Base-by-base conservation (phyloP, 768 basidiomycete species). In the Tylopilus sp. region DNA sequence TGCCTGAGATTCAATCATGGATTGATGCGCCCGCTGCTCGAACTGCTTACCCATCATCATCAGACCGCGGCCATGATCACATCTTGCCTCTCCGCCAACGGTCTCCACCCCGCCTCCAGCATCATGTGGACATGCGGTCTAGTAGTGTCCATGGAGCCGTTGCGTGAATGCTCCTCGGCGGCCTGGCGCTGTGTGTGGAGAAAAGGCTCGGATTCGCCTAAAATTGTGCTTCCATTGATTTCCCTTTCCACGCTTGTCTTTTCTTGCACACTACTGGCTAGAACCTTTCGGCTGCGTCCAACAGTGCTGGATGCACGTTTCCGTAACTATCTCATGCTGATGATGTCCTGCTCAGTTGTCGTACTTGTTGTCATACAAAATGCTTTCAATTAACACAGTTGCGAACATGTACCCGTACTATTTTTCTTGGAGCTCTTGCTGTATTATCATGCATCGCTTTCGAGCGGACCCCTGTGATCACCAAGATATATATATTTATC, bases 1-100 rank as follows among this genome's bases (percentile, higher is more conserved):
- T 80, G 28, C 76, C 79, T 22, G 77, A 73, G 53, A 70, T 80
- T 41, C 75, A 76, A 59, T 67, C 75, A 31, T 78, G 79, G 73
- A 75, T 76, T 57, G 71, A 71, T 64, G 58, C 67, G 13, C 60
- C 68, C 38, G 57, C 69, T 1, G 44, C 52, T 18, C 69, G 62
- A 48, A 55, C 61, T 12, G 65, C 59, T 20, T 67, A 65, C 43
- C 57, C 57, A 1, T 59, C 69, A 2, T 60, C 67, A 22, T 60
- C 65, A 11, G 68, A 71, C 47, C 68, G 68, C n/a, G 43, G 43
- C 18, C 69, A 70, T 20, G 69, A 69, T 23, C 61, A 61, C 35
- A 54, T 56, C 35, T 44, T 63, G 30, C 67, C 67, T 3, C 61
- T 65, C 17, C 69, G 68, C 35, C 67, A 69, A 30, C 63, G 68